phyloP scores from a whole-genome alignment of 352 stramenopile species.

The Phytophthora litchii region DNA sequence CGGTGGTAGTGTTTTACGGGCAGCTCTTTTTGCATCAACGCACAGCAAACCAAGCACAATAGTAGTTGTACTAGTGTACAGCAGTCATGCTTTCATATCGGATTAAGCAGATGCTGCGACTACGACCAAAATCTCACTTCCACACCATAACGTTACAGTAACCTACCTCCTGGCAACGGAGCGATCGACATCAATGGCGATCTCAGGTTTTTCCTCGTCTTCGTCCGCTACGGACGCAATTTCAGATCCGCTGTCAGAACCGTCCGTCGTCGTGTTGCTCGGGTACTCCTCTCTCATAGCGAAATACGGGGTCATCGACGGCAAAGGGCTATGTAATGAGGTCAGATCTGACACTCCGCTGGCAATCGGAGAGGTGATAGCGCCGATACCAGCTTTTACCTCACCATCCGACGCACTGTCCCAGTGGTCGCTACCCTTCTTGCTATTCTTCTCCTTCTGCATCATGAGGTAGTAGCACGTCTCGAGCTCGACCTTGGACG shows the following conservation, averaged over 20 bases:
- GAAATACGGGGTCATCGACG: conserved; percentile 22
- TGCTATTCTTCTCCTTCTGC: conserved; percentile 30
- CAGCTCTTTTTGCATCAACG: too few relatives aligned
- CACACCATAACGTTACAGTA: conserved; percentile 21
- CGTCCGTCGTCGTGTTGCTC: conserved; percentile 33
- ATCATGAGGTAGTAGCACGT: conserved; percentile 45
- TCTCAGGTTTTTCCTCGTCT: conserved; percentile 27
- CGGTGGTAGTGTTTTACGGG: too few relatives aligned
- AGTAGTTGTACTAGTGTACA: conserved; percentile 2
- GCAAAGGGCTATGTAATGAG: conserved; percentile 14
- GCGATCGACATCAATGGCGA: conserved; percentile 25
- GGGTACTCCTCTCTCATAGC: conserved; percentile 35
- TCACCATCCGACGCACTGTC: conserved; percentile 22
- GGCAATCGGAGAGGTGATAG: conserved; percentile 18
- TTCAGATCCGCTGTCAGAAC: conserved; percentile 22
- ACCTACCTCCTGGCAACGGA: conserved; percentile 22
- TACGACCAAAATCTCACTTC: conserved; percentile 22
- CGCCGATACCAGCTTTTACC: conserved; percentile 16
- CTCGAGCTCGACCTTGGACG: conserved; percentile 43
- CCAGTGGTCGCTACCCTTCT: conserved; percentile 18
- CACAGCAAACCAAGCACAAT: neutral
- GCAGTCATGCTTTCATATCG: conserved; percentile 23
- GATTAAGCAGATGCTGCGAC: conserved; percentile 11
- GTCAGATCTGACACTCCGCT: conserved; percentile 12
- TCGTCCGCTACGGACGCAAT: conserved; percentile 16